Evolutionary conservation across 306 rosid species (phyloP), one percentile per base, ranked within the genome.

Genomic region (Cyamopsis tetragonoloba): DNA sequence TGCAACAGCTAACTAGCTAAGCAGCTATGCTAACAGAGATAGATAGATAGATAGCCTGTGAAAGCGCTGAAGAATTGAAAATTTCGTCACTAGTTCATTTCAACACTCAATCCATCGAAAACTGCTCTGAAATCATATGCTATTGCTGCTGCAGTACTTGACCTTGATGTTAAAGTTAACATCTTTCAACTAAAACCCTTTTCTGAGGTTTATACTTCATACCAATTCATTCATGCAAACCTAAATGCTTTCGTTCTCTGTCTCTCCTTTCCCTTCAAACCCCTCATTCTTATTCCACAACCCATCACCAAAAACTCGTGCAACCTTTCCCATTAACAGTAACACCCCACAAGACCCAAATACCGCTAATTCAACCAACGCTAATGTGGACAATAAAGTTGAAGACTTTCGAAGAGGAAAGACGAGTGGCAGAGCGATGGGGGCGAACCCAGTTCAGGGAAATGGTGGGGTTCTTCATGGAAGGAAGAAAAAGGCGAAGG

Each of bases 401-500:
- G 5, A 37, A 34, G 58, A 58, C 57, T 46, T 62, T 13, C 28
- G 24, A 4, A 75, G 14, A 41, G 53, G 71, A 59, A 75, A 44
- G 23, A 14, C 50, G 14, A 24, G 37, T 23, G 70, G 47, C 76
- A 66, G 68, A 49, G 74, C 9, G 22, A 76, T 56, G 61, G 81
- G 71, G 26, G 78, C 7, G 31, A 73, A 73, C 69, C 41, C 76
- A 24, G 44, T 70, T 62, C 62, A 32, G 17, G 62, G 39, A 42
- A 51, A 17, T 6, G 75, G 57, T 5, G 71, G 60, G 14, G 39
- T 35, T 35, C 2, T 70, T 14, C 43, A 28, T 31, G 79, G 78
- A 55, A 77, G 22, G 35, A 87, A 72, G 74, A 87, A 77, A 31
- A 89, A 83, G 75, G 86, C 56, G 28, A 89, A 81, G 75, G 84